These are phyloP conservation scores for Zygotorulaspora danielsina DNA, from an alignment of 805 yeast species.

Conservation along the genomic window DNA sequence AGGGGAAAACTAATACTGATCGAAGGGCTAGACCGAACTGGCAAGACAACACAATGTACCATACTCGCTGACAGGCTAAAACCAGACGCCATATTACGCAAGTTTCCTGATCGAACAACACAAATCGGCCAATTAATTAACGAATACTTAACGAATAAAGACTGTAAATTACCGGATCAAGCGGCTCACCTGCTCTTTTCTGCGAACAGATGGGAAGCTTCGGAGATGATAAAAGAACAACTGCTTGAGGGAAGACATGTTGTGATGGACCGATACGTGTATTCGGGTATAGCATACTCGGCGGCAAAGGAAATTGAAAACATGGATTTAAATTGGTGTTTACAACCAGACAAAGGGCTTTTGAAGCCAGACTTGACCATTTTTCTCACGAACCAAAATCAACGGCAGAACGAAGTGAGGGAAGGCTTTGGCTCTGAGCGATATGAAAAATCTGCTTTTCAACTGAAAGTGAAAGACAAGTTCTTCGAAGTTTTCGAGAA, in stretches of 20 bases:
- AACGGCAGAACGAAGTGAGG: conserved; percentile 42
- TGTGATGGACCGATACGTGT: conserved; percentile 80
- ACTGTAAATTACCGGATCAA: conserved; percentile 59
- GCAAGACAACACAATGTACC: conserved; percentile 80
- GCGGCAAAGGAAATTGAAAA: conserved; percentile 61
- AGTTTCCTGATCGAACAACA: conserved; percentile 87
- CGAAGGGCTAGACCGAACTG: conserved; percentile 94
- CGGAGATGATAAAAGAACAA: conserved; percentile 41
- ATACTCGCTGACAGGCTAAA: conserved; percentile 36
- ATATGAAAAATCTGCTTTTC: conserved; percentile 75
- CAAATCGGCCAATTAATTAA: conserved; percentile 76
- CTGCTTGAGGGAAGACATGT: conserved; percentile 54
- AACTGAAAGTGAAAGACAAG: conserved; percentile 57
- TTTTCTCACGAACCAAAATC: conserved; percentile 57
- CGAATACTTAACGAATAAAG: conserved; percentile 54
- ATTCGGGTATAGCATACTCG: conserved; percentile 91
- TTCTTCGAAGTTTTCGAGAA: conserved; percentile 48
- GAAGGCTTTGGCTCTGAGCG: conserved; percentile 93
- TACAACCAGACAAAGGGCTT: conserved; percentile 74
- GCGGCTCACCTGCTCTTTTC: conserved; percentile 83
- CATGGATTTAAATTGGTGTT: conserved; percentile 70
- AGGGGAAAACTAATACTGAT: conserved; percentile 75
- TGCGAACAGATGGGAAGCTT: conserved; percentile 92
- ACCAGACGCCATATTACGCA: conserved; percentile 46
- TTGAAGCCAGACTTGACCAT: conserved; percentile 82